phyloP scores from a whole-genome alignment of 1,284 basidiomycete genomes.

The Malassezia vespertilionis region DNA sequence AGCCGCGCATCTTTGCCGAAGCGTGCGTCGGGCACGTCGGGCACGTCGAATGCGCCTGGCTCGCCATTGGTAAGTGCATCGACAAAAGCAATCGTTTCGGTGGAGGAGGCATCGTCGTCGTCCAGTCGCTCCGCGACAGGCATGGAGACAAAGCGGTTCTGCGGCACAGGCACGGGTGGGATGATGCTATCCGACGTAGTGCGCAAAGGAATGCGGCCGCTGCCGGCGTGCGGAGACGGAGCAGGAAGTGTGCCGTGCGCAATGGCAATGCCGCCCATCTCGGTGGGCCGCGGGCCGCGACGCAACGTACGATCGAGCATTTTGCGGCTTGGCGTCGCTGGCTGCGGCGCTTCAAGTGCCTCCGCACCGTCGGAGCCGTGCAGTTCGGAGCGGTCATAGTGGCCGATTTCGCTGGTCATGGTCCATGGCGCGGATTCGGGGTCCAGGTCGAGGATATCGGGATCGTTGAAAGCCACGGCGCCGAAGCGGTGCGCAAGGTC shows the following conservation, averaged over 20 bases:
- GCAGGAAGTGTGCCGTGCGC: conserved; percentile 19
- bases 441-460: conserved; percentile 4
- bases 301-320: conserved; percentile 24
- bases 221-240: conserved; percentile 11
- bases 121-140: background rate
- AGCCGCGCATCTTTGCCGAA: background rate
- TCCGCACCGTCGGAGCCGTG: conserved; percentile 5
- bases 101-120: background rate
- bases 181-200: conserved; percentile 1
- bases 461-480: conserved; percentile 7
- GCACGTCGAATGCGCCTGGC: background rate
- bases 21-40: background rate
- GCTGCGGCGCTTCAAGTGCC: background rate
- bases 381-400: conserved; percentile 13
- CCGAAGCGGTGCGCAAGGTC: conserved; percentile 10
- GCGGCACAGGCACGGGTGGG: conserved; percentile 2
- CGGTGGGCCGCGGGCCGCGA: conserved; percentile 18
- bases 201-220: too few species aligned
- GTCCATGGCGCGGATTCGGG: conserved; percentile 7
- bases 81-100: too few species aligned
- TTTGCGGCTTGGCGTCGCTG: conserved; percentile 8
- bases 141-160: conserved; percentile 1
- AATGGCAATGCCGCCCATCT: conserved; percentile 24
- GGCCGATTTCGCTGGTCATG: conserved; percentile 11
- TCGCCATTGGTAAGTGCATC: too few species aligned